Conservation (phyloP, 2,329 filamentous ascomycete genomes). For the Capronia epimyces region DNA sequence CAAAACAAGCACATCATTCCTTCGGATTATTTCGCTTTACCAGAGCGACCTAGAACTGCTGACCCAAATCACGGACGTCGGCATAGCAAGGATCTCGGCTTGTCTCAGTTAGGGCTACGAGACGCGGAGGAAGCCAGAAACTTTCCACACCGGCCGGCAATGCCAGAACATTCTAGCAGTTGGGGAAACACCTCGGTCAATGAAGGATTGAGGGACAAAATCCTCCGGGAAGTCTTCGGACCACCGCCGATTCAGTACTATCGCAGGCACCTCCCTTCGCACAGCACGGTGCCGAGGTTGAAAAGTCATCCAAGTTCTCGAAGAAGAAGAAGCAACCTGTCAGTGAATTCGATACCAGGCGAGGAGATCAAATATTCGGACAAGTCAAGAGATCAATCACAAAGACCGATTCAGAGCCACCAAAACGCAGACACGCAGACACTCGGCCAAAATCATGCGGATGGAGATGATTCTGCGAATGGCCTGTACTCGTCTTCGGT, state of each 20-base stretch:
- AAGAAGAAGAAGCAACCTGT: constrained; percentile 34
- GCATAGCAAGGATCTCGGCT: constrained; percentile 16
- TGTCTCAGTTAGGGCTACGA: neutral
- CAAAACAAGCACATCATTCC: constrained; percentile 93
- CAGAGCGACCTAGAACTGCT: constrained; percentile 40
- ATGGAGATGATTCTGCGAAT: constrained; percentile 2
- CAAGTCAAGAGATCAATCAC: constrained; percentile 7
- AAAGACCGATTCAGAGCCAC: neutral
- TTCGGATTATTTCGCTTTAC: constrained; percentile 67
- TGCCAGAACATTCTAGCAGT: constrained; percentile 49
- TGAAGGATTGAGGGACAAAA: constrained; percentile 77
- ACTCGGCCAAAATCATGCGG: neutral
- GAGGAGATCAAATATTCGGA: constrained; percentile 13
- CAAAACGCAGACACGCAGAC: constrained; percentile 3
- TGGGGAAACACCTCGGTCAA: constrained; percentile 95
- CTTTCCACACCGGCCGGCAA: constrained; percentile 28
- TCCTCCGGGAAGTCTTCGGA: constrained; percentile 85
- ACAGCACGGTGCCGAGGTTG: constrained; percentile 57
- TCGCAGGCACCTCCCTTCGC: constrained; percentile 58
- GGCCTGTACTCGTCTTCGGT: constrained; percentile 23
- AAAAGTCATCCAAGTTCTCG: constrained; percentile 29
- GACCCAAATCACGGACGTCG: constrained; percentile 31
- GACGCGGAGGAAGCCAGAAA: neutral
- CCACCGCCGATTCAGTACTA: constrained; percentile 77
- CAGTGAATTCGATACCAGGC: constrained; percentile 23